Evolutionary conservation across 768 basidiomycete species (phyloP).

Genomic region (Boletus vinaceobasis): DNA sequence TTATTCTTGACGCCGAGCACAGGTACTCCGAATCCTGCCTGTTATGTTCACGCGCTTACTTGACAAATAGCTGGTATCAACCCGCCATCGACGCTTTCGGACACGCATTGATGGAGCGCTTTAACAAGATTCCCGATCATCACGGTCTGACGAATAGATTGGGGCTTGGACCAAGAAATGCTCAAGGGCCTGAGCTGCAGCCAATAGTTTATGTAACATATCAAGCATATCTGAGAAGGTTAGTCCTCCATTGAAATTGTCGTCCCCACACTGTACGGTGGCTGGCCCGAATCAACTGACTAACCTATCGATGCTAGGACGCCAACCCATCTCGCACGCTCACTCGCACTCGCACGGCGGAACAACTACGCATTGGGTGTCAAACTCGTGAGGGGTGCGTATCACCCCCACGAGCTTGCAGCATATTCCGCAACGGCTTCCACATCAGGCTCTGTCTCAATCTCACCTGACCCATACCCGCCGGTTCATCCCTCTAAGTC

Average conservation of each 20-base stretch:
- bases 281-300: not conserved
- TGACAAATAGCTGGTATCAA: slow-evolving; percentile 48
- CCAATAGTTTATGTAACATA: slow-evolving; percentile 83
- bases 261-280: not conserved
- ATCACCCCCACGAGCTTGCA: slow-evolving; percentile 72
- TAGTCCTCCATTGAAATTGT: slow-evolving; percentile 7
- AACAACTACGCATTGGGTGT: slow-evolving; percentile 77
- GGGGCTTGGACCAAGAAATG: not conserved
- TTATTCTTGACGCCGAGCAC: slow-evolving; percentile 86
- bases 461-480: slow-evolving; percentile 54
- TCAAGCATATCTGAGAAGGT: slow-evolving; percentile 86
- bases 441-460: slow-evolving; percentile 32
- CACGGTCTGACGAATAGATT: slow-evolving; percentile 1
- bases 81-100: slow-evolving; percentile 84
- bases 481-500: slow-evolving; percentile 69
- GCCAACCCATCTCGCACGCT: slow-evolving; percentile 61
- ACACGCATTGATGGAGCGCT: slow-evolving; percentile 69
- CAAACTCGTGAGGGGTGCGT: slow-evolving; percentile 92
- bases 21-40: slow-evolving; percentile 35
- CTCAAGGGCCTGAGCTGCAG: slow-evolving; percentile 36
- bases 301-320: slow-evolving; percentile 41
- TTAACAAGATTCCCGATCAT: slow-evolving; percentile 50
- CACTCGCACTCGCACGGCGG: slow-evolving; percentile 60
- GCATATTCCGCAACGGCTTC: slow-evolving; percentile 34
- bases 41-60: slow-evolving; percentile 3